phyloP scores from a whole-genome alignment of 192 early-diverging fungal species.

The Spinellus fusiger region DNA sequence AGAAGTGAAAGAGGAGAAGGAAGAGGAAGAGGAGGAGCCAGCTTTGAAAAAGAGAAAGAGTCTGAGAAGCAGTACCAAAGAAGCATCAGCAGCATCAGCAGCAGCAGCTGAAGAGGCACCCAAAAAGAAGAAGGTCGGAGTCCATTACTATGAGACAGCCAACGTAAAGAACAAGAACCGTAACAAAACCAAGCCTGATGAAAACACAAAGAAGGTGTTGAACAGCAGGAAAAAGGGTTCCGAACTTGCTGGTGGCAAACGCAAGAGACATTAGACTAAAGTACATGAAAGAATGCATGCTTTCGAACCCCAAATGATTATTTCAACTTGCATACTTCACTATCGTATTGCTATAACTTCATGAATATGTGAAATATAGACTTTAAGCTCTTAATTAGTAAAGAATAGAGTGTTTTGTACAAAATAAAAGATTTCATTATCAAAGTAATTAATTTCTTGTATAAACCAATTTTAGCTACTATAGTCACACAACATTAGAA shows the following conservation, averaged over 20 bases:
- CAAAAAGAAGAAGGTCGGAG: slow-evolving; percentile 88
- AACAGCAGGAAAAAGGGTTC: slow-evolving; percentile 23
- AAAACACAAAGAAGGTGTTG: slow-evolving; percentile 44
- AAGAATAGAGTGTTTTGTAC: no score
- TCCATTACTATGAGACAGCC: slow-evolving; percentile 85
- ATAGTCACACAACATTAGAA: no score
- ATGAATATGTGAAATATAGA: no score
- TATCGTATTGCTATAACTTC: no score
- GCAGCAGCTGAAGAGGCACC: slow-evolving; percentile 2
- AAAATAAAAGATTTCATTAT: background rate
- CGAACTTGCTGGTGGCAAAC: slow-evolving; percentile 14
- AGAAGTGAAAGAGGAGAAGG: slow-evolving; percentile 17
- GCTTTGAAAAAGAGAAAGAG: slow-evolving; percentile 2
- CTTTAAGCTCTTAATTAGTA: no score
- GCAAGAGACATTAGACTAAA: slow-evolving; percentile 18
- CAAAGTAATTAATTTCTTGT: background rate
- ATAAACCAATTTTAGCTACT: no score
- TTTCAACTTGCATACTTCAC: no score
- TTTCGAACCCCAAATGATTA: no score
- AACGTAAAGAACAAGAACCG: slow-evolving; percentile 96
- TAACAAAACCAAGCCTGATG: slow-evolving; percentile 70
- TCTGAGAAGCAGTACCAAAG: background rate
- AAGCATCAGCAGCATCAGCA: background rate
- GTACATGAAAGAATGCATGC: no score
- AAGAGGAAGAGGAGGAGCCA: slow-evolving; percentile 11